Evolutionary conservation across 2,329 filamentous ascomycete species (phyloP).

Genomic region (Cladophialophora chaetospira): DNA sequence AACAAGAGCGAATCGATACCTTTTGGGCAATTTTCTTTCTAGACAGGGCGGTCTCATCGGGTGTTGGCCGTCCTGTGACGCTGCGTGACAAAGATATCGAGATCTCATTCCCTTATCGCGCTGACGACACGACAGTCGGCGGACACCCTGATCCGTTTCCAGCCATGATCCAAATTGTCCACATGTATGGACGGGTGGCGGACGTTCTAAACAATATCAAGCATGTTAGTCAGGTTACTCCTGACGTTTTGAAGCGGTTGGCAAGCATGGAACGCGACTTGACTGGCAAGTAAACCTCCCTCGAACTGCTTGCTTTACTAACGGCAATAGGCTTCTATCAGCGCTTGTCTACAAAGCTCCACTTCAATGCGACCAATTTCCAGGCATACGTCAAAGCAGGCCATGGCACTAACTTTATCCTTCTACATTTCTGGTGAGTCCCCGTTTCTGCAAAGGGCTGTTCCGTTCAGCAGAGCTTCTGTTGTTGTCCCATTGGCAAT

Average conservation of each 20-base stretch:
- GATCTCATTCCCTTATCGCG: conserved; percentile 65
- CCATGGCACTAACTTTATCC: conserved; percentile 82
- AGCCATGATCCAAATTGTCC: conserved; percentile 77
- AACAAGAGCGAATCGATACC: conserved; percentile 80
- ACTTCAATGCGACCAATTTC: conserved; percentile 85
- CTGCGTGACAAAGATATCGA: conserved; percentile 84
- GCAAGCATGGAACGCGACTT: conserved; percentile 78
- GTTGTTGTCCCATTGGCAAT: too few relatives aligned
- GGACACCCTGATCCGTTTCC: conserved; percentile 79
- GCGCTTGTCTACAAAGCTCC: conserved; percentile 70
- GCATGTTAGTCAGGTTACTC: conserved; percentile 70
- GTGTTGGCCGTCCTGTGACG: conserved; percentile 80
- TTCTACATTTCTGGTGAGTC: conserved; percentile 74
- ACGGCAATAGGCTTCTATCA: conserved; percentile 62
- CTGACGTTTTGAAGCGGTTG: conserved; percentile 71
- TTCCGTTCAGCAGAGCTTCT: too few relatives aligned
- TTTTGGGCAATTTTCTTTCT: conserved; percentile 91
- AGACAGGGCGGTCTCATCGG: conserved; percentile 83
- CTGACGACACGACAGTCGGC: conserved; percentile 55
- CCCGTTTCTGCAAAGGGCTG: too few relatives aligned
- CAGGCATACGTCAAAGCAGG: conserved; percentile 78
- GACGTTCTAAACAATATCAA: conserved; percentile 82
- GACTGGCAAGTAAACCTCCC: conserved; percentile 56
- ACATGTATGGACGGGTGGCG: conserved; percentile 80
- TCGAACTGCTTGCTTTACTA: not conserved